Evolutionary conservation across 1,139 yeast species (phyloP), one percentile per base, ranked within the genome.

Genomic region (Geotrichum australiense): DNA sequence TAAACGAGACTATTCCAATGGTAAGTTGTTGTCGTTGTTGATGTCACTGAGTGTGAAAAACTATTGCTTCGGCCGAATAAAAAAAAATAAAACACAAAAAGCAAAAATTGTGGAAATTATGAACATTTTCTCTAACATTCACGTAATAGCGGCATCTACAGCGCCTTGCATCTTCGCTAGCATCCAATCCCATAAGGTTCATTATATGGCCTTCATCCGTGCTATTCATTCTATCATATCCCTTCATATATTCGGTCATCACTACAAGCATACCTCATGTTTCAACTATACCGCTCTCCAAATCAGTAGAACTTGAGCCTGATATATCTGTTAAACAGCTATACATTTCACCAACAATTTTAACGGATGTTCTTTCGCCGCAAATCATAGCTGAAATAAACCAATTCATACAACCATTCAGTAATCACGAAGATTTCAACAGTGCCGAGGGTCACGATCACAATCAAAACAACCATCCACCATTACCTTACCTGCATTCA

Each of bases 141-240:
- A 11, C n/a, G 25, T 19, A 27, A 15, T 33, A 44, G 47, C 44
- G 47, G 36, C 47, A 44, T 16, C 42, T 41, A 15, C 41, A 44
- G 20, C 38, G 42, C 32, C 38, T 44, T 21, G 47, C 41, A 26
- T 37, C 36, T 11, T 23, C 27, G 37, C 34, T 41, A 22, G 38
- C 36, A 12, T 22, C 45, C 15, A 31, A 40, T 19, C 78, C 77
- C 3, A 56, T 68, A 28, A 50, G 56, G 4, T 67, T 64, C 45
- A 76, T 78, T 14, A 57, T 78, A 22, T 55, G 72, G 59, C 80
- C 83, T 0, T 63, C 74, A 2, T 57, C 76, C 3, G 39, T 75
- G 3, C 63, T 70, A 2, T 73, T 76, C 47, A 59, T 72, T 2
- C 47, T 76, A n/a, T 69, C 80, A 5, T 78, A 75, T 53, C 76